These are phyloP conservation scores for Leccinum ochraceum DNA, from an alignment of 768 basidiomycete genomes.

Conservation along the genomic window DNA sequence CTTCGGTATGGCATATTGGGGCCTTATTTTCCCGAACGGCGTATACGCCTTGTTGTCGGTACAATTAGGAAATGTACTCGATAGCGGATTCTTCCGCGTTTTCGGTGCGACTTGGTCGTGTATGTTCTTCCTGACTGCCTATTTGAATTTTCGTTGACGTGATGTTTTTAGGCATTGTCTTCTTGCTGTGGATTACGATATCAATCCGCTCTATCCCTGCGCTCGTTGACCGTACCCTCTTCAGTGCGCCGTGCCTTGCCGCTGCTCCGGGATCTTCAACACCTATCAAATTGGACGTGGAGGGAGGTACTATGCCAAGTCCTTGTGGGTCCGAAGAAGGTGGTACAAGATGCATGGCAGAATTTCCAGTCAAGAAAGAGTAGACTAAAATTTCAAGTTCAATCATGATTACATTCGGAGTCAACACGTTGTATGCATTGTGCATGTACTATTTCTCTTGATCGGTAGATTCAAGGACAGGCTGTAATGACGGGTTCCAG, in stretches of 20 bases:
- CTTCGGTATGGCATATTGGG: constrained; percentile 55
- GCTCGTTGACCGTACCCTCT: constrained; percentile 48
- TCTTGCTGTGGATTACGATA: constrained; percentile 44
- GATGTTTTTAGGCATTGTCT: constrained; percentile 37
- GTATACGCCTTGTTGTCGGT: constrained; percentile 52
- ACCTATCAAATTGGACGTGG: constrained; percentile 7
- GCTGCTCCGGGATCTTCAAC: constrained; percentile 12
- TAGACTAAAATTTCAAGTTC: neutral
- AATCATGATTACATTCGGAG: neutral
- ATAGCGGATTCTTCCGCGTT: constrained; percentile 50
- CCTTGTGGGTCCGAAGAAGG: neutral
- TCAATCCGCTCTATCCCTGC: constrained; percentile 45
- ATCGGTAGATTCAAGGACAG: neutral
- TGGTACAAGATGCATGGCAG: neutral
- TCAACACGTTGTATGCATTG: neutral
- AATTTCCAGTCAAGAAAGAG: neutral
- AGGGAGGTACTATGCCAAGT: constrained; percentile 1
- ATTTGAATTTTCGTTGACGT: neutral
- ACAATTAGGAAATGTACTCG: constrained; percentile 47
- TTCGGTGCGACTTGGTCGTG: constrained; percentile 57
- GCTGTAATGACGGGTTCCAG: neutral
- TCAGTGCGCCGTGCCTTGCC: constrained; percentile 45
- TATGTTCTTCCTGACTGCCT: constrained; percentile 27
- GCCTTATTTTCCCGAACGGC: constrained; percentile 56
- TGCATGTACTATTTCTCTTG: neutral